Conservation (phyloP, 176 grass and related monocot genomes). For the Zea mays region DNA sequence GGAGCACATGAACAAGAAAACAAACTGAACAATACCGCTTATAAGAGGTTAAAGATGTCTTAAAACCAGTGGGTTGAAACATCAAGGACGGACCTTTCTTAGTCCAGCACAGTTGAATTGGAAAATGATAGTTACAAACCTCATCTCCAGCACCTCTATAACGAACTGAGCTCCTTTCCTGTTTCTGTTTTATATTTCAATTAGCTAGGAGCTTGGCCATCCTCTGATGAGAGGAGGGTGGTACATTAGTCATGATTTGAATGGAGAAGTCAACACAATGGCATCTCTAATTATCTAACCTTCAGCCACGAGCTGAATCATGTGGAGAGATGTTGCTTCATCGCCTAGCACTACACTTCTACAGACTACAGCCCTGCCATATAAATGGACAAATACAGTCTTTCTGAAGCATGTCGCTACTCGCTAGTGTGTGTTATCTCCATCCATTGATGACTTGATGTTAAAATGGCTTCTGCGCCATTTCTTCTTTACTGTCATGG, state of each 20-base stretch:
- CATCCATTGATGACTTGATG: not conserved
- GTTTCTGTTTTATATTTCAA: not conserved
- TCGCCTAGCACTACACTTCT: not conserved
- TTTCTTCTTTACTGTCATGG: not conserved
- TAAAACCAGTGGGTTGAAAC: not conserved
- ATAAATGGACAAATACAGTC: not conserved
- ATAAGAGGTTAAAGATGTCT: not conserved
- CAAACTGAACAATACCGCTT: not conserved
- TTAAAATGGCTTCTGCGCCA: not conserved
- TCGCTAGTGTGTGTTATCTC: not conserved
- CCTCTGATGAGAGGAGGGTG: not conserved
- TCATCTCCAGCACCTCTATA: not conserved
- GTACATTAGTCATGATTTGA: not conserved
- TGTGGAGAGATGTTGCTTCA: not conserved
- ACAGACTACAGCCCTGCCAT: not conserved
- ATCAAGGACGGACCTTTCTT: not conserved
- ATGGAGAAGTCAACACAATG: not conserved
- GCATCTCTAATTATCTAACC: not conserved
- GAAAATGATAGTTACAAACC: not conserved
- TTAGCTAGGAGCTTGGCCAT: not conserved
- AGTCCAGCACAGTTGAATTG: not conserved
- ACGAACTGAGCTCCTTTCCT: not conserved
- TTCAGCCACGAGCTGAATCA: not conserved
- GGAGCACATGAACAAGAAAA: not conserved
- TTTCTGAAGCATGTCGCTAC: not conserved